phyloP scores from a whole-genome alignment of 2,329 filamentous ascomycete species.

The Botrytis paeoniae region DNA sequence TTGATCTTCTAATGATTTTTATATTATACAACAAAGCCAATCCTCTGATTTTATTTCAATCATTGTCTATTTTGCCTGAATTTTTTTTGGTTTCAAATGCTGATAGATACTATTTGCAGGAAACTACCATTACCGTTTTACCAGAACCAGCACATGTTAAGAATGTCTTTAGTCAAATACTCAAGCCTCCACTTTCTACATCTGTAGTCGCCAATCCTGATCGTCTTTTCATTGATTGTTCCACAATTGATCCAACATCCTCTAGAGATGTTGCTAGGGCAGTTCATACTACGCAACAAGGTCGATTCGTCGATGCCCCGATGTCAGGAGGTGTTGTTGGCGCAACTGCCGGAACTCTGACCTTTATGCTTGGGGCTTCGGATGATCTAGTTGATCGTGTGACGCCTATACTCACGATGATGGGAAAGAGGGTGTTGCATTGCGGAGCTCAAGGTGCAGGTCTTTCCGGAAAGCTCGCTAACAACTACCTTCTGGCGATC shows the following conservation, averaged over 20 bases:
- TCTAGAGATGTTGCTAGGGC: constrained; percentile 73
- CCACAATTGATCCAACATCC: constrained; percentile 88
- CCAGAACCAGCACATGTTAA: constrained; percentile 88
- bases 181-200: constrained; percentile 55
- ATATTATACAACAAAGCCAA: constrained; percentile 35
- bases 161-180: constrained; percentile 74
- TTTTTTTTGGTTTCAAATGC: too few relatives aligned
- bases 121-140: constrained; percentile 82
- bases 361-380: constrained; percentile 88
- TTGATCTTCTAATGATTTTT: constrained; percentile 34
- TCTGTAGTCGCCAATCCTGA: constrained; percentile 49
- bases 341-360: constrained; percentile 80
- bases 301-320: constrained; percentile 86
- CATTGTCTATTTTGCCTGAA: background rate
- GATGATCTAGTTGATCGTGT: constrained; percentile 59
- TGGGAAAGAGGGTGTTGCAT: constrained; percentile 85
- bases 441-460: constrained; percentile 83
- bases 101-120: constrained; percentile 48
- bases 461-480: constrained; percentile 88
- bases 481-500: constrained; percentile 93
- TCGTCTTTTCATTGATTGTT: constrained; percentile 90
- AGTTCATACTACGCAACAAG: constrained; percentile 64
- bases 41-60: constrained; percentile 32
- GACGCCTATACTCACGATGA: constrained; percentile 68
- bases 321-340: constrained; percentile 97